These are phyloP conservation scores for Hypoxylon cercidicola DNA, from an alignment of 495 filamentous ascomycete species.

Conservation along the genomic window DNA sequence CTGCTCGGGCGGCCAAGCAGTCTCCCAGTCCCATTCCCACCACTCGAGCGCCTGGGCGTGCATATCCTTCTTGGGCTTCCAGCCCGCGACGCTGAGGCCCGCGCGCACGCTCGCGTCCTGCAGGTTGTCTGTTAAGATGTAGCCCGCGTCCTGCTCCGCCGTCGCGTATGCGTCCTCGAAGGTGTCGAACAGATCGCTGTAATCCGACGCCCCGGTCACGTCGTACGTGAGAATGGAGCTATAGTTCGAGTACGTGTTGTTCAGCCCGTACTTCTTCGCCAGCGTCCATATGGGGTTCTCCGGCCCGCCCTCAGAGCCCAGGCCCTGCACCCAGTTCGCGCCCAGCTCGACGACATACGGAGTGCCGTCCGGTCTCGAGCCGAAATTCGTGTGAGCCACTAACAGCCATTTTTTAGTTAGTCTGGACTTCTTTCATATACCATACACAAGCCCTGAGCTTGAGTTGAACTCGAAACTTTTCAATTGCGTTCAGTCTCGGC, in stretches of 20 bases:
- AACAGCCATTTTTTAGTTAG: conserved; percentile 14
- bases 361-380: conserved; percentile 58
- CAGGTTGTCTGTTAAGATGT: conserved; percentile 66
- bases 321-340: conserved; percentile 80
- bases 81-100: conserved; percentile 69
- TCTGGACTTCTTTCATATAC: conserved; percentile 14
- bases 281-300: conserved; percentile 78
- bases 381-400: conserved; percentile 66
- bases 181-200: conserved; percentile 58
- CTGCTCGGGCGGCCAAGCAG: conserved; percentile 58
- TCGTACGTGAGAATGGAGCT: conserved; percentile 70
- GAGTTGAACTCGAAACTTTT: no score
- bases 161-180: conserved; percentile 62
- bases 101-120: conserved; percentile 72
- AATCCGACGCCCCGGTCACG: conserved; percentile 63
- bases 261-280: conserved; percentile 70
- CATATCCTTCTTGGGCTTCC: conserved; percentile 71
- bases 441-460: no score
- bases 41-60: conserved; percentile 71
- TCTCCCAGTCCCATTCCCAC: conserved; percentile 66
- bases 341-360: conserved; percentile 73
- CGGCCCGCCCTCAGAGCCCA: conserved; percentile 64
- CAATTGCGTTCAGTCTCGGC: no score
- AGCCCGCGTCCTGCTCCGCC: conserved; percentile 66
- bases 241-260: conserved; percentile 73